These are phyloP conservation scores for Ceratobasidium papillatum DNA, from an alignment of 1,284 basidiomycete genomes.

Conservation along the genomic window DNA sequence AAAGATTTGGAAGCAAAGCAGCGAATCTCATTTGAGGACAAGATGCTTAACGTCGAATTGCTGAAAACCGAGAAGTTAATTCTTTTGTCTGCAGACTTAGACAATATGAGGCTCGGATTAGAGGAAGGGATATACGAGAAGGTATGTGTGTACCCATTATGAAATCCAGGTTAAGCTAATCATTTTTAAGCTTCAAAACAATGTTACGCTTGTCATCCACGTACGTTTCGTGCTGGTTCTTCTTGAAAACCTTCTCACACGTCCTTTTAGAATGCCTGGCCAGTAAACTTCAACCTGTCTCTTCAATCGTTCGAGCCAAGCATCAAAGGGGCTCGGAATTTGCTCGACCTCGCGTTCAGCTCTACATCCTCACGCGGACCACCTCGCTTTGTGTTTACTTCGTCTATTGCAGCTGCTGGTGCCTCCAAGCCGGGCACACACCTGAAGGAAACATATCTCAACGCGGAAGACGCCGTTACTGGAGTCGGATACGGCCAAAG, in stretches of 20 bases:
- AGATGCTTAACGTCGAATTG: slow-evolving; percentile 12
- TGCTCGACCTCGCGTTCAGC: slow-evolving; percentile 41
- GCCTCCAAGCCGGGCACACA: neutral
- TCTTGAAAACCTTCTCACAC: neutral
- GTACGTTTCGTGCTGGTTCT: neutral
- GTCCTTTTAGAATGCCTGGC: slow-evolving; percentile 48
- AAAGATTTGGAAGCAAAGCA: slow-evolving; percentile 25
- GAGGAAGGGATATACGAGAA: slow-evolving; percentile 46
- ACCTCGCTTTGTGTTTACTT: neutral
- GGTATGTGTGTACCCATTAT: slow-evolving; percentile 42
- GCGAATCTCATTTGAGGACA: slow-evolving; percentile 26
- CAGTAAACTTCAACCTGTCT: slow-evolving; percentile 42
- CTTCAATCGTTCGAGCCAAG: slow-evolving; percentile 42
- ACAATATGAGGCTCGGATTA: slow-evolving; percentile 47
- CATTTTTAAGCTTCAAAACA: too few relatives aligned
- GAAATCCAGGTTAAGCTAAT: too few relatives aligned
- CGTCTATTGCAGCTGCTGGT: slow-evolving; percentile 9
- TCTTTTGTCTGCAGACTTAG: slow-evolving; percentile 48
- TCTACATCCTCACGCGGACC: slow-evolving; percentile 1
- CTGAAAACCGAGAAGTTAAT: slow-evolving; percentile 33
- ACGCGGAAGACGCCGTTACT: neutral
- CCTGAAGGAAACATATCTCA: neutral
- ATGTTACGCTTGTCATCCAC: slow-evolving; percentile 53
- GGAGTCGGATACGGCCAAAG: slow-evolving; percentile 8
- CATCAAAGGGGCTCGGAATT: slow-evolving; percentile 34